Percentiles rank a stretch among this genome's conserved stretches.
Evolutionary conservation across 306 rosid genomes (phyloP).

Genomic region (Ceratonia siliqua): DNA sequence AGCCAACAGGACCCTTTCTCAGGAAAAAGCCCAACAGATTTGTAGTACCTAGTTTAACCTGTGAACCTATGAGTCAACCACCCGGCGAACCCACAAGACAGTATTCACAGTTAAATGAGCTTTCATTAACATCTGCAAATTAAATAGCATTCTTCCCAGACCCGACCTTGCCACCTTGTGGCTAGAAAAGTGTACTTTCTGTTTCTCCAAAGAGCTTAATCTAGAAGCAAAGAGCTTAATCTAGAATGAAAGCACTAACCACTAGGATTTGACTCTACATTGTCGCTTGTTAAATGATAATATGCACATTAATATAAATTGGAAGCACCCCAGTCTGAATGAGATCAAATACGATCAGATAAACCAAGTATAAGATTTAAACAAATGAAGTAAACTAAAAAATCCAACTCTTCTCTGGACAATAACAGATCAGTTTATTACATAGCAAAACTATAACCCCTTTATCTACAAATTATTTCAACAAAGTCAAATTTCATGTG

Average conservation of each 20-base stretch:
- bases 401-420: slow-evolving; percentile 25
- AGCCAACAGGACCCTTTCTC: neutral
- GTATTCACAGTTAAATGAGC: neutral
- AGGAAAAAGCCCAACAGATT: neutral
- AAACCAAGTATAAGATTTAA: slow-evolving; percentile 20
- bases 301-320: slow-evolving; percentile 17
- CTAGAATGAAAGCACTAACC: slow-evolving; percentile 9
- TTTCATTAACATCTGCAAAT: neutral
- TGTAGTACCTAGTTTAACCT: neutral
- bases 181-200: neutral
- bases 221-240: neutral
- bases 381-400: no score
- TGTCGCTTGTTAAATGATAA: slow-evolving; percentile 7
- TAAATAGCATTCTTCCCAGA: neutral
- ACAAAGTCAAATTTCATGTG: neutral
- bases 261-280: slow-evolving; percentile 2
- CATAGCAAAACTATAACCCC: slow-evolving; percentile 30
- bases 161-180: slow-evolving; percentile 1
- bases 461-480: slow-evolving; percentile 9
- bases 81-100: neutral
- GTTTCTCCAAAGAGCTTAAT: neutral
- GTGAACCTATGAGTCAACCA: neutral
- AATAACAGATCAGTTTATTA: slow-evolving; percentile 44
- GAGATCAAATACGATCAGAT: slow-evolving; percentile 10
- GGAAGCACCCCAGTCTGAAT: slow-evolving; percentile 24